These are phyloP conservation scores for Vitis hybrid DNA, from an alignment of 177 flowering plant species.

Conservation along the genomic window DNA sequence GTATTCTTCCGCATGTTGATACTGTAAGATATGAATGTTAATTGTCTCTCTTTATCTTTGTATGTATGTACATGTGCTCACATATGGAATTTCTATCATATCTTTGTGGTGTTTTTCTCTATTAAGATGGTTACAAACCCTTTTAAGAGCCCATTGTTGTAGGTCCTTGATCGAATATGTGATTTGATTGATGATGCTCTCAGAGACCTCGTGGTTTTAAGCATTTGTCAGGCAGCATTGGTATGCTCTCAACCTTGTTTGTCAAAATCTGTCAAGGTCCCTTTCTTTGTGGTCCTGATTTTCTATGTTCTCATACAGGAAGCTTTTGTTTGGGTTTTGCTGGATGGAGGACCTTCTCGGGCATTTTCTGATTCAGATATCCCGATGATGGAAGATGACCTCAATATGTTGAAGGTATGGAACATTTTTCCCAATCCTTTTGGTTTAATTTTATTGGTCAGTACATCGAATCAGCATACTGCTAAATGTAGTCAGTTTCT, in stretches of 20 bases:
- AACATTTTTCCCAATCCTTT: neutral
- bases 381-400: conserved; percentile 70
- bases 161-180: conserved; percentile 70
- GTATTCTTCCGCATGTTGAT: conserved; percentile 60
- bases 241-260: conserved; percentile 34
- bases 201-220: conserved; percentile 65
- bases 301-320: conserved; percentile 40
- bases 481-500: neutral
- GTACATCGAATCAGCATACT: neutral
- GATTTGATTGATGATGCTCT: conserved; percentile 52
- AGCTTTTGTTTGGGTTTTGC: conserved; percentile 64
- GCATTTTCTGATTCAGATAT: conserved; percentile 69
- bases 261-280: neutral
- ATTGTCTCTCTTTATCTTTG: neutral
- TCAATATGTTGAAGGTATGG: conserved; percentile 60
- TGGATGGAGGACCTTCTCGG: conserved; percentile 92
- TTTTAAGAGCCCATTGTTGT: conserved; percentile 12
- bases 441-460: neutral
- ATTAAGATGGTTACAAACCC: no score
- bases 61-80: neutral
- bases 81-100: neutral
- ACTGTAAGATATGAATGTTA: conserved; percentile 45
- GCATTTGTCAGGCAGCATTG: conserved; percentile 61
- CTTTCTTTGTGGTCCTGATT: conserved; percentile 5
- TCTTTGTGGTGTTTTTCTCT: no score